Conservation (phyloP, 2,329 filamentous ascomycete genomes). For the Blastomyces percursus region DNA sequence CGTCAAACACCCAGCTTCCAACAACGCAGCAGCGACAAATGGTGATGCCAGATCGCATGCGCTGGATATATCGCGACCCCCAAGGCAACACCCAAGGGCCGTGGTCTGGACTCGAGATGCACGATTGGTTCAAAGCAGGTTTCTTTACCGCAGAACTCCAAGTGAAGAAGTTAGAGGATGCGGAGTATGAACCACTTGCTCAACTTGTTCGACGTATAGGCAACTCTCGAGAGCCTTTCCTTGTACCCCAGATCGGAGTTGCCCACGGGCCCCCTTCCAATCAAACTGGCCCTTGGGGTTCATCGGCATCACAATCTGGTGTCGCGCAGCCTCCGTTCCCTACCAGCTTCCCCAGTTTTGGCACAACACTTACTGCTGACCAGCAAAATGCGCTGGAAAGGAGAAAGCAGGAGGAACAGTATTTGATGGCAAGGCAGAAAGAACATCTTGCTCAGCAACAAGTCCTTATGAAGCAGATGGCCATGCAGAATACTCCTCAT, state of each 20-base stretch:
- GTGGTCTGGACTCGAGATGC: slow-evolving; percentile 96
- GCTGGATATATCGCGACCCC: slow-evolving; percentile 96
- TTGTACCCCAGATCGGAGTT: slow-evolving; percentile 94
- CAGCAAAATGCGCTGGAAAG: slow-evolving; percentile 96
- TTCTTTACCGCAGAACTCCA: slow-evolving; percentile 93
- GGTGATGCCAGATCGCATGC: slow-evolving; percentile 98
- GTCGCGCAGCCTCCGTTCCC: slow-evolving; percentile 79
- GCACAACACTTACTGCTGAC: slow-evolving; percentile 88
- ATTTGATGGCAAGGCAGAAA: slow-evolving; percentile 89
- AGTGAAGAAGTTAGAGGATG: slow-evolving; percentile 89
- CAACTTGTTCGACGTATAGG: slow-evolving; percentile 92
- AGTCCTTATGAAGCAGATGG: slow-evolving; percentile 61
- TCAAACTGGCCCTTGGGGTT: slow-evolving; percentile 33
- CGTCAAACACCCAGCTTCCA: slow-evolving; percentile 57
- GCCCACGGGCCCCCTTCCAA: slow-evolving; percentile 65
- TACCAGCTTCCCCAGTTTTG: slow-evolving; percentile 89
- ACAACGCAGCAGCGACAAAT: slow-evolving; percentile 67
- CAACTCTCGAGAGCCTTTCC: slow-evolving; percentile 92
- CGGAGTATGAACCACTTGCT: slow-evolving; percentile 86
- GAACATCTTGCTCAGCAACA: slow-evolving; percentile 86
- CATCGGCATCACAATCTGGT: slow-evolving; percentile 37
- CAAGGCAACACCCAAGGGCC: slow-evolving; percentile 86
- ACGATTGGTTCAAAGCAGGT: slow-evolving; percentile 98
- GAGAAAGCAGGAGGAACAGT: slow-evolving; percentile 96
- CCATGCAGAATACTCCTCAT: slow-evolving; percentile 46